Base-by-base conservation (phyloP, 164 flowering plant species). In the Macadamia integrifolia region DNA sequence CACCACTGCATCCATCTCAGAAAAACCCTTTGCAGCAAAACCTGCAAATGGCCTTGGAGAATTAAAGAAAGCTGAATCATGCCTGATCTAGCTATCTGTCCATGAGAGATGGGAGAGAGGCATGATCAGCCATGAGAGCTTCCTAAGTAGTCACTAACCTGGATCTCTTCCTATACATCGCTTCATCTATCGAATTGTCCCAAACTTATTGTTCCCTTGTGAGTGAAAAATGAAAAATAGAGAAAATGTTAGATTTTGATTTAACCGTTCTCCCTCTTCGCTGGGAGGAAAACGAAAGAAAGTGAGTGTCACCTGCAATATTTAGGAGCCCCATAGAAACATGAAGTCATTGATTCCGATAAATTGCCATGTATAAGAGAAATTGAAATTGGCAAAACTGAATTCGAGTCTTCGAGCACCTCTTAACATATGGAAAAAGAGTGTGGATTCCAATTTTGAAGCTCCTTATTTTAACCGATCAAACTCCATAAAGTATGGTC, bases 111-210 rank as follows among this genome's bases (percentile, higher is more conserved):
- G 77, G 62, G 12, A 72, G 62, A 53, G 78, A 61, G 4, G 70
- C 76, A 69, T 61, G 57, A 50, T 86, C 88, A 56, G 81, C 68
- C 87, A 84, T 80, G 32, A 81, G 52, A 59, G 79, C 71, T 76
- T 83, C 87, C 75, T 85, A 87, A 69, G 79, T 79, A 31, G 77
- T 79, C 72, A 83, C 84, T 65, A 82, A 76, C 75, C 87, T 81
- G 15, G 96, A 76, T 82, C 89, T 84, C 69, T 83, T 23, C 23
- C 23, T 85, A 79, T 86, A 78, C 93, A 88, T 85, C 15, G 65
- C 65, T 71, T 46, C 64, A 28, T 56, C 57, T 44, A 65, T 58
- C 67, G 18, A 18, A 61, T 50, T 65, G 17, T 48, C 53, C 28
- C 46, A 31, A 55, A 55, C 4, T 7, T 57, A 46, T n/a, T 28